phyloP scores from a whole-genome alignment of 1,139 yeast genomes.

The Saccharomyces hybrid region DNA sequence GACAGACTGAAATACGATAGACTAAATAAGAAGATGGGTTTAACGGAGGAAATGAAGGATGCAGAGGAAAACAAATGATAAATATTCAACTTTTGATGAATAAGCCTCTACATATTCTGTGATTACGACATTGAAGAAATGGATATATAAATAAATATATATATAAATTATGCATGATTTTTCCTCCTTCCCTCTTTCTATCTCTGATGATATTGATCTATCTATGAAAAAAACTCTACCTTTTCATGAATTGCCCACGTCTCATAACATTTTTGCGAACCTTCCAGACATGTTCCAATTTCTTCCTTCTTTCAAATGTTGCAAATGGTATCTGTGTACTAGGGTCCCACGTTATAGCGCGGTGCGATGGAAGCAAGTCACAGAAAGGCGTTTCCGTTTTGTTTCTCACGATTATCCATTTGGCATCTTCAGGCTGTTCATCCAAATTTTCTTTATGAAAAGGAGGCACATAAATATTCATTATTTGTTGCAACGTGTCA shows the following conservation, averaged over 20 bases:
- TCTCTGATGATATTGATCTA: not conserved
- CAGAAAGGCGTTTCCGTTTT: conserved; percentile 54
- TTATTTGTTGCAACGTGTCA: conserved; percentile 34
- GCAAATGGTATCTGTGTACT: conserved; percentile 42
- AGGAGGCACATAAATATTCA: conserved; percentile 56
- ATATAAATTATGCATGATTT: not conserved
- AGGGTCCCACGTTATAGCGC: conserved; percentile 15
- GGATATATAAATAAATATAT: not conserved
- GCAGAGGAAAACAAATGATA: not conserved
- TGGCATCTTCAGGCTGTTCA: conserved; percentile 24
- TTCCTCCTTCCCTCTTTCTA: not conserved
- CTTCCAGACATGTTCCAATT: conserved; percentile 54
- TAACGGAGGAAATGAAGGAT: conserved; percentile 34
- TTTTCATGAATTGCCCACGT: conserved; percentile 35
- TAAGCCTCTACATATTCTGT: conserved; percentile 7
- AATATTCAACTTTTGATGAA: not conserved
- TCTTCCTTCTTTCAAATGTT: conserved; percentile 38
- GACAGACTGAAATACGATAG: conserved; percentile 74
- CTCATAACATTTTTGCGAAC: conserved; percentile 58
- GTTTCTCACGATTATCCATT: conserved; percentile 53
- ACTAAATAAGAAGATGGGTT: conserved; percentile 52
- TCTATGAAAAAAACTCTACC: not conserved
- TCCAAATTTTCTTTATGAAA: conserved; percentile 3
- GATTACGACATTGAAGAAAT: not conserved
- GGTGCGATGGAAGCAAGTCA: conserved; percentile 34